Percentiles rank a stretch among this genome's conserved stretches.
Conservation (phyloP, 2,329 filamentous ascomycete species). For the Ophiocordyceps unilateralis region DNA sequence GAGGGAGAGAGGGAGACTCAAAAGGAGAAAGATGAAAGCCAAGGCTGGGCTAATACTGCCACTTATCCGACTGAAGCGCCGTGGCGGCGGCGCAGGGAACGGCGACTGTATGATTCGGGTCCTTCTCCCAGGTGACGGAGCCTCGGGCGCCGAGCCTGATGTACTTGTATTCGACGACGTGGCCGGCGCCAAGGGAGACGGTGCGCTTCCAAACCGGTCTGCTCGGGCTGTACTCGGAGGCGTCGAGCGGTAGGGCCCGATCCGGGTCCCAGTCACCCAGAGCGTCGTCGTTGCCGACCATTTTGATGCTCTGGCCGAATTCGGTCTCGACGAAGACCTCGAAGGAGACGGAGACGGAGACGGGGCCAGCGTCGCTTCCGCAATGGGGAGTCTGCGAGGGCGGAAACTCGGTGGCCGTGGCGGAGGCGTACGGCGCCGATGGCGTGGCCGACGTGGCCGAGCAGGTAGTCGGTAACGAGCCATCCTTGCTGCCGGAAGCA, state of each 20-base stretch:
- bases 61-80: slow-evolving; percentile 11
- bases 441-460: slow-evolving; percentile 20
- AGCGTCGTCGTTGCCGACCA: slow-evolving; percentile 39
- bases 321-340: slow-evolving; percentile 36
- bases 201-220: slow-evolving; percentile 46
- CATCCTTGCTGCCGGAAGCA: slow-evolving; percentile 17
- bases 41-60: slow-evolving; percentile 9
- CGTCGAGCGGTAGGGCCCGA: slow-evolving; percentile 37
- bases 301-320: slow-evolving; percentile 46
- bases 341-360: slow-evolving; percentile 47
- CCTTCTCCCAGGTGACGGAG: slow-evolving; percentile 45
- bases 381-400: slow-evolving; percentile 26
- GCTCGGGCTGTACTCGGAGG: slow-evolving; percentile 36
- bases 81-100: slow-evolving; percentile 14
- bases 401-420: slow-evolving; percentile 30
- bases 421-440: slow-evolving; percentile 31
- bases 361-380: slow-evolving; percentile 20
- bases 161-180: slow-evolving; percentile 49
- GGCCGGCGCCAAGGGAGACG: slow-evolving; percentile 36
- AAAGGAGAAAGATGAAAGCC: too few relatives aligned
- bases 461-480: slow-evolving; percentile 32
- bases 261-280: slow-evolving; percentile 46
- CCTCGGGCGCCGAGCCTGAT: slow-evolving; percentile 40
- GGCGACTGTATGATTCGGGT: slow-evolving; percentile 27
- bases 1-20: too few relatives aligned